Evolutionary conservation across 768 basidiomycete species (phyloP), one percentile per base, ranked within the genome.

Genomic region (Tricholomella constricta): DNA sequence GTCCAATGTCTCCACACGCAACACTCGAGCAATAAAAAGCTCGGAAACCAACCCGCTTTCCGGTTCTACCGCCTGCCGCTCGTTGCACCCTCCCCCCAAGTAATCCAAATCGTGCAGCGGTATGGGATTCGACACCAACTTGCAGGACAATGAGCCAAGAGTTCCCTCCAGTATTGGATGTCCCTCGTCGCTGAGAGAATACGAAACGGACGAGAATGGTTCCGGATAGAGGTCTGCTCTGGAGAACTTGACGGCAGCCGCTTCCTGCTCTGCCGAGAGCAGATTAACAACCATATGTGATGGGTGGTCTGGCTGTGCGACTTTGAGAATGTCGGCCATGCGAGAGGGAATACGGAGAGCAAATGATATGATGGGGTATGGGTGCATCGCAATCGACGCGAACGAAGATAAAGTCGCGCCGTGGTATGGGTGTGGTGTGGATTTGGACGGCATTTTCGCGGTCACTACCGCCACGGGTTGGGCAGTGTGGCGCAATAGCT

Each of bases 351-450:
- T 78, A 29, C 93, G 88, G 17, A 98, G 79, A 15, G 94, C 88
- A 68, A 98, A 98, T 0, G 92, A 81, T 62, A 98, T 81, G 51
- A 97, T 81, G 0, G 94, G 93, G 59, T 84, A 75, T 2, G 95
- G 95, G 59, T 93, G 84, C 78, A 98, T 83, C 2, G 95, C 84
- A 63, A 98, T 85, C 25, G 93, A 94, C 19, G 92, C 85, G 66
- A 98, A 94, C 1, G 94, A 96, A 8, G 95, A 95, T 27, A 98
- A 78, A 1, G 95, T 98, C 19, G 94, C 93, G 59, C 95, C 94
- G 68, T 97, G 94, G 62, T 81, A 92, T 9, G 48, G 48, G 17
- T 60, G 51, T 17, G 38, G 11, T 9, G 58, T 40, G 43, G 59
- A 43, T 37, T 55, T 37, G 19, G 64, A 55, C n/a, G 78, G 82